Evolutionary conservation across 208 protist genomes (phyloP).

Genomic region (Trypanosoma avium): DNA sequence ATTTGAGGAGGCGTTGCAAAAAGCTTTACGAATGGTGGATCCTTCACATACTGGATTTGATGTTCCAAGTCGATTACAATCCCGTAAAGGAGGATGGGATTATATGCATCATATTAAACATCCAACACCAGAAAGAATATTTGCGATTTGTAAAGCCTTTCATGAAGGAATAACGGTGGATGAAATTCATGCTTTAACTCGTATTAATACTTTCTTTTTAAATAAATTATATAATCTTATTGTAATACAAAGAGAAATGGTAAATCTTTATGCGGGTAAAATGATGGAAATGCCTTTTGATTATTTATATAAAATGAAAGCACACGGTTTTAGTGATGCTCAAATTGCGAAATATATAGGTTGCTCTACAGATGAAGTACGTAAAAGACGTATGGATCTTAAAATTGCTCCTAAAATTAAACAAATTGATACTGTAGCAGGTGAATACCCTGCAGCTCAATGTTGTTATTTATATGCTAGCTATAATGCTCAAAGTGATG

Average conservation of each 20-base stretch:
- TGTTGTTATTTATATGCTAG: constrained; percentile 96
- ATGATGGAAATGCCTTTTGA: constrained; percentile 46
- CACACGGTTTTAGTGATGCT: constrained; percentile 94
- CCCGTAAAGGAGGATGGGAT: constrained; percentile 49
- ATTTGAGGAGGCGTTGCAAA: constrained; percentile 99
- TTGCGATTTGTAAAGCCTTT: constrained; percentile 80
- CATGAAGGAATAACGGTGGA: constrained; percentile 86
- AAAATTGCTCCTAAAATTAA: constrained; percentile 93
- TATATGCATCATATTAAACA: constrained; percentile 73
- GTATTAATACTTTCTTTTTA: constrained; percentile 97
- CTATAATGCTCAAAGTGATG: constrained; percentile 93
- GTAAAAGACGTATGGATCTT: constrained; percentile 53
- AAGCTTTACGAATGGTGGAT: constrained; percentile 96
- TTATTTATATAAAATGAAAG: constrained; percentile 80
- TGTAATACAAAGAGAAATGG: constrained; percentile 38
- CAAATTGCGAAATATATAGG: constrained; percentile 84
- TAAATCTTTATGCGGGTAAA: constrained; percentile 34
- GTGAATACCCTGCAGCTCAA: constrained; percentile 96
- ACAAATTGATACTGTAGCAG: constrained; percentile 97
- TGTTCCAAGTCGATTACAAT: constrained; percentile 55
- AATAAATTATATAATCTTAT: constrained; percentile 94
- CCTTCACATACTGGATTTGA: constrained; percentile 86
- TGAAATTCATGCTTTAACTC: constrained; percentile 90
- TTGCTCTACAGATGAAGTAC: constrained; percentile 54
- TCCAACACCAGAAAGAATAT: constrained; percentile 85